Evolutionary conservation across 306 rosid species (phyloP).

Genomic region (Parietaria judaica): DNA sequence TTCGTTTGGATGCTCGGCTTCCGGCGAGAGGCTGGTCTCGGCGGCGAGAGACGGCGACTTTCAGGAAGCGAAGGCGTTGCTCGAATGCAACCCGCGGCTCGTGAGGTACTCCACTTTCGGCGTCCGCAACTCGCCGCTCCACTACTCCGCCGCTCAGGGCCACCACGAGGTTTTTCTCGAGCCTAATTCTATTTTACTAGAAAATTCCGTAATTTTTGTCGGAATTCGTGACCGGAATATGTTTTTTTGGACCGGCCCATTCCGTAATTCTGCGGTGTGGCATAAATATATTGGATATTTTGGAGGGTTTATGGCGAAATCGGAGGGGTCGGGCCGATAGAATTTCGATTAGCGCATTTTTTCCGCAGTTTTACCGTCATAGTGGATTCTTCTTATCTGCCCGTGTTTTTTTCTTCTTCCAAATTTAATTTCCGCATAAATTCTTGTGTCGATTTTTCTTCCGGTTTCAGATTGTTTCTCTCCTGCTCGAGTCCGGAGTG

Average conservation of each 20-base stretch:
- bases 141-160: slow-evolving; percentile 98
- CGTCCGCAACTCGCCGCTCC: slow-evolving; percentile 93
- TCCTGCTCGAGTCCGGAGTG: slow-evolving; percentile 87
- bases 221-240: no score
- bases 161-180: slow-evolving; percentile 79
- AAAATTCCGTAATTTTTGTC: no score
- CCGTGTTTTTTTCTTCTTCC: neutral
- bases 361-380: no score
- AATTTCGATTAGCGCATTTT: no score
- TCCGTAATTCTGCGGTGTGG: no score
- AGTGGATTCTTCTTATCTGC: no score
- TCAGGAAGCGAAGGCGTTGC: slow-evolving; percentile 92
- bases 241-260: no score
- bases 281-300: no score
- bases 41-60: slow-evolving; percentile 98
- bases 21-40: slow-evolving; percentile 91
- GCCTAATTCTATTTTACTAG: neutral
- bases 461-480: slow-evolving; percentile 63
- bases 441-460: slow-evolving; percentile 8
- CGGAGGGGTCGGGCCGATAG: no score
- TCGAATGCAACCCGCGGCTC: slow-evolving; percentile 87
- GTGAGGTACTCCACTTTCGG: slow-evolving; percentile 92
- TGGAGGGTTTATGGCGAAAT: no score
- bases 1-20: slow-evolving; percentile 98
- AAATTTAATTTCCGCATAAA: neutral